Evolutionary conservation across 768 basidiomycete species (phyloP), one percentile per base, ranked within the genome.

Genomic region (Leccinum barrowsii): DNA sequence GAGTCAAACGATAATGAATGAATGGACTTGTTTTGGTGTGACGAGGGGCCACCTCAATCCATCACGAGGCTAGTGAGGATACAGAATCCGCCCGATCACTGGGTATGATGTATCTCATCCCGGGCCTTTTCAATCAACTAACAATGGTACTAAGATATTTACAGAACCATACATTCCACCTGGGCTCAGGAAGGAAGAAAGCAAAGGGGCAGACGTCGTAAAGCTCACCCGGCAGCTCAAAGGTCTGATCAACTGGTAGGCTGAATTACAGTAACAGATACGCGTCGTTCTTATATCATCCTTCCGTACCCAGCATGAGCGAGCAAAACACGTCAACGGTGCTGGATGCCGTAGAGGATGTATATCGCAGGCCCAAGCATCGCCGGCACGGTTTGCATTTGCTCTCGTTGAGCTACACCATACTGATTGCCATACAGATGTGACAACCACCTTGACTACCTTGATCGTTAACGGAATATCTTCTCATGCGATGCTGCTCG

Each of bases 241-340:
- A 74, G 95, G 94, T 68, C 73, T 94, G 17, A 79, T 97, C 50
- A 97, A 98, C 73, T 82, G 90, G 92, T 91, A 65, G 48, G 77
- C 47, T 22, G 12, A 34, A 35, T 42, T 12, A 34, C 26, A 28
- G 26, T 28, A 28, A 35, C 7, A 37, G 46, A 48, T 19, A 17
- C 40, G 32, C 37, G 51, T 58, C 30, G 13, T 63, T 21, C 28
- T 55, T 2, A 34, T 10, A 26, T 34, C 35, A 62, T 32, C 32
- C 30, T 58, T 35, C 21, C 21, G 6, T 30, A n/a, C 46, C 62
- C 62, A 94, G 94, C 62, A 81, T 96, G 85, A 92, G 88, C 63
- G 95, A 98, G 72, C 89, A 89, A 69, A 97, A 95, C 61, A 87
- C 96, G 56, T 77, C 81, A 2, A 80, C 82, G 0, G 90, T 96